Evolutionary conservation across 2,329 filamentous ascomycete genomes (phyloP).

Genomic region (Sporothrix brunneoviolacea): DNA sequence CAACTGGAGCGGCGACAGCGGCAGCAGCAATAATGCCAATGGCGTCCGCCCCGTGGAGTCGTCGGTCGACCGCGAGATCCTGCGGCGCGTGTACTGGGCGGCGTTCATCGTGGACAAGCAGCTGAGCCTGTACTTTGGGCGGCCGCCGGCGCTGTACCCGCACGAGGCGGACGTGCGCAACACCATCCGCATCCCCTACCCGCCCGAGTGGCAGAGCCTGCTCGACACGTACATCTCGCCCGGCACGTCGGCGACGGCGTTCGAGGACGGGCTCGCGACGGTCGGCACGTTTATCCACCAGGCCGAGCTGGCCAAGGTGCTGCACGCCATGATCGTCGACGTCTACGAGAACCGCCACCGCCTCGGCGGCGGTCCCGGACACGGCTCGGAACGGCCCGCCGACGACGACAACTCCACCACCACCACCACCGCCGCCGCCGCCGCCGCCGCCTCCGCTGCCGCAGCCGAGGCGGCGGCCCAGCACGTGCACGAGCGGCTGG

Average conservation of each 20-base stretch:
- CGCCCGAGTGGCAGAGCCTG: slow-evolving; percentile 40
- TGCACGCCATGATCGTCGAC: slow-evolving; percentile 40
- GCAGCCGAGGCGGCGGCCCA: slow-evolving; percentile 25
- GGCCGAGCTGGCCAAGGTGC: slow-evolving; percentile 42
- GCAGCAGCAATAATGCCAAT: not conserved
- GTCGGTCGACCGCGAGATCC: slow-evolving; percentile 39
- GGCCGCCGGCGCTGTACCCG: slow-evolving; percentile 43
- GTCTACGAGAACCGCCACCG: slow-evolving; percentile 36
- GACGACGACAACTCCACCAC: too few species aligned
- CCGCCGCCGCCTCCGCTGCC: too few species aligned
- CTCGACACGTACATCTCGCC: slow-evolving; percentile 42
- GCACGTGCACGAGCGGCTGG: slow-evolving; percentile 32
- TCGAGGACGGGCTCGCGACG: slow-evolving; percentile 38
- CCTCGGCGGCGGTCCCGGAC: too few species aligned
- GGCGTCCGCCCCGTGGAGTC: slow-evolving; percentile 24
- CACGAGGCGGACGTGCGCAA: slow-evolving; percentile 43
- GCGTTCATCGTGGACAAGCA: slow-evolving; percentile 45
- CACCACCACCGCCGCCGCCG: too few species aligned
- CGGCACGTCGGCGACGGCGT: slow-evolving; percentile 37
- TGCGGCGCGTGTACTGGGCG: slow-evolving; percentile 44
- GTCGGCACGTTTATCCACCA: slow-evolving; percentile 41
- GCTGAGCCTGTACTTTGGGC: slow-evolving; percentile 44
- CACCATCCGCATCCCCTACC: slow-evolving; percentile 42
- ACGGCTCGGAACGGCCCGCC: too few species aligned
- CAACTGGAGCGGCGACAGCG: slow-evolving; percentile 34